Evolutionary conservation across 768 basidiomycete species (phyloP).

Genomic region (Termitomyces sp.): DNA sequence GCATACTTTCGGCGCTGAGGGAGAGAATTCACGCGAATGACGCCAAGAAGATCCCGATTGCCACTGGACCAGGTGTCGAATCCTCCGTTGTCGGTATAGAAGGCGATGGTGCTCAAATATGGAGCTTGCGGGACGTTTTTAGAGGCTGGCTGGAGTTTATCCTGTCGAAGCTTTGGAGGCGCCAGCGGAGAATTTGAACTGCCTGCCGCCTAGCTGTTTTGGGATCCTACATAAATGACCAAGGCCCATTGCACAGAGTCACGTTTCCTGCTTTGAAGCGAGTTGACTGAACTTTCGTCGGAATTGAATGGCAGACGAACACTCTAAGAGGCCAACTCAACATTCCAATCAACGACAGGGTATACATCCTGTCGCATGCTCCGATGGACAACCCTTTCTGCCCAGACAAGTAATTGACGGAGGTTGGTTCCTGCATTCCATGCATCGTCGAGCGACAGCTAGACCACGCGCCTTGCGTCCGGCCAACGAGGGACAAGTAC

Average conservation of each 20-base stretch:
- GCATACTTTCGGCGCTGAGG: conserved; percentile 38
- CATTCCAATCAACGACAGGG: not conserved
- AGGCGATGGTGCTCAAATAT: not conserved
- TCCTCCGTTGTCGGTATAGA: not conserved
- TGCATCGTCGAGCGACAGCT: not conserved
- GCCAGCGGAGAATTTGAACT: not conserved
- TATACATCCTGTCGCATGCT: not conserved
- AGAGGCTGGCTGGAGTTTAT: conserved; percentile 3
- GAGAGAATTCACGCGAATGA: conserved; percentile 17
- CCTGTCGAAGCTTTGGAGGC: conserved; percentile 3
- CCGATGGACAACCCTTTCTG: not conserved
- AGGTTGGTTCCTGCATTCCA: not conserved
- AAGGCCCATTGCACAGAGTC: not conserved
- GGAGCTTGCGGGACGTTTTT: conserved; percentile 8
- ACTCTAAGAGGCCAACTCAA: not conserved
- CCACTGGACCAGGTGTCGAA: not conserved
- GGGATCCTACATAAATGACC: not conserved
- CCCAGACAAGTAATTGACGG: not conserved
- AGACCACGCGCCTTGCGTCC: not conserved
- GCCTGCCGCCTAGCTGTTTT: not conserved
- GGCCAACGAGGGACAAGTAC: not conserved
- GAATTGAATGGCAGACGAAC: not conserved
- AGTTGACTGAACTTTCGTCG: not conserved
- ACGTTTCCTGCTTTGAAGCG: not conserved
- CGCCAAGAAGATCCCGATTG: not conserved